phyloP scores from a whole-genome alignment of 2,329 filamentous ascomycete species.

The Aureobasidium sp. region DNA sequence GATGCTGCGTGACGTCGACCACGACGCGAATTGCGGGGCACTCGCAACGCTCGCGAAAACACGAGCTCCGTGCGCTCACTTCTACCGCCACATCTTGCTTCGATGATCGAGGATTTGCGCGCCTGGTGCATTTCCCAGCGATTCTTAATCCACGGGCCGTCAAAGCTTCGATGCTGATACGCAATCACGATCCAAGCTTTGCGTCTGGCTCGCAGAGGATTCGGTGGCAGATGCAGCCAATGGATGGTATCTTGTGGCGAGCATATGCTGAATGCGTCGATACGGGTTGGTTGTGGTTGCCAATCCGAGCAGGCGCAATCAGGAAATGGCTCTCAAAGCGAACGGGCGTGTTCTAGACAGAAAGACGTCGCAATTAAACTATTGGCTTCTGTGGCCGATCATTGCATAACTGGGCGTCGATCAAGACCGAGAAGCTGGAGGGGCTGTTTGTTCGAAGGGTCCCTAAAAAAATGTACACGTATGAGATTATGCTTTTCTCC shows the following conservation, averaged over 20 bases:
- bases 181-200: slow-evolving; percentile 1
- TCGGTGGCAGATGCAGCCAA: not conserved
- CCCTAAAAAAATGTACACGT: not conserved
- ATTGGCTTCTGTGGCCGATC: slow-evolving; percentile 2
- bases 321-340: not conserved
- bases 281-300: not conserved
- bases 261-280: not conserved
- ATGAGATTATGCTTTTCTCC: not conserved
- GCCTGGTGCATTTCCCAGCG: not conserved
- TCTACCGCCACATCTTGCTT: not conserved
- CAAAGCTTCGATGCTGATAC: slow-evolving; percentile 7
- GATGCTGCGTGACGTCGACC: not conserved
- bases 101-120: slow-evolving; percentile 7
- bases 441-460: not conserved
- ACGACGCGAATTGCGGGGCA: not conserved
- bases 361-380: slow-evolving; percentile 10
- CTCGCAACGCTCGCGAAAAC: not conserved
- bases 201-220: not conserved
- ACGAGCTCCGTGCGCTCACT: not conserved
- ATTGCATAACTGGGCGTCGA: slow-evolving; percentile 6
- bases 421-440: not conserved
- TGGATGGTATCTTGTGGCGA: not conserved
- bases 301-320: slow-evolving; percentile 2
- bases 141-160: slow-evolving; percentile 7
- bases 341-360: slow-evolving; percentile 6